These are phyloP conservation scores for Pleurotus eryngii DNA, from an alignment of 768 basidiomycete genomes.

Conservation along the genomic window DNA sequence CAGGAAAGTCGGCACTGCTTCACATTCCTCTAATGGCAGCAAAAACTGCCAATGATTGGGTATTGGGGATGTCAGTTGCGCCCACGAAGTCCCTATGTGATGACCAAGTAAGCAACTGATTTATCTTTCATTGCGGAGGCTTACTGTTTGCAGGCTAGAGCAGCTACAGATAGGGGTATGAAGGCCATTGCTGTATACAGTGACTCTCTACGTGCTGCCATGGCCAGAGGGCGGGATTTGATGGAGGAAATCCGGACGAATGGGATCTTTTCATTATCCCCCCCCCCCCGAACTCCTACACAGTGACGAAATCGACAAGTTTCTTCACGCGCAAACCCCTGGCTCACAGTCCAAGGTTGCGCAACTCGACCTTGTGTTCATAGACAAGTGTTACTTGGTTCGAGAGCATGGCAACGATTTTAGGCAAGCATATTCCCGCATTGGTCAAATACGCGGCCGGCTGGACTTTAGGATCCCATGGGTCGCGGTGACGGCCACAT, in stretches of 20 bases:
- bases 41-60: background rate
- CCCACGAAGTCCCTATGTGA: background rate
- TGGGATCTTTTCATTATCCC: background rate
- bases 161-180: background rate
- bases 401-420: too few species aligned
- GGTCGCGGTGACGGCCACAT: too few species aligned
- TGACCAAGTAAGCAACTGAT: background rate
- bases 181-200: background rate
- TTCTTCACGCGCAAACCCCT: background rate
- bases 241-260: background rate
- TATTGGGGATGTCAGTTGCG: background rate
- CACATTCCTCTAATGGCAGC: background rate
- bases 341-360: too few species aligned
- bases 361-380: too few species aligned
- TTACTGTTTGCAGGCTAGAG: background rate
- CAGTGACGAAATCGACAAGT: background rate
- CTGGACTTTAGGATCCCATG: too few species aligned
- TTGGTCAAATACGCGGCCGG: too few species aligned
- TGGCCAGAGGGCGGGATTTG: background rate
- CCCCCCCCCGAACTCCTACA: background rate
- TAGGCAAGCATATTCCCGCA: too few species aligned
- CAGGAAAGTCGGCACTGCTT: background rate
- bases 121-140: too few species aligned
- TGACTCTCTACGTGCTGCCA: background rate
- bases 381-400: too few species aligned